phyloP scores from a whole-genome alignment of 495 filamentous ascomycete species.

The Aspergillus haitiensis region DNA sequence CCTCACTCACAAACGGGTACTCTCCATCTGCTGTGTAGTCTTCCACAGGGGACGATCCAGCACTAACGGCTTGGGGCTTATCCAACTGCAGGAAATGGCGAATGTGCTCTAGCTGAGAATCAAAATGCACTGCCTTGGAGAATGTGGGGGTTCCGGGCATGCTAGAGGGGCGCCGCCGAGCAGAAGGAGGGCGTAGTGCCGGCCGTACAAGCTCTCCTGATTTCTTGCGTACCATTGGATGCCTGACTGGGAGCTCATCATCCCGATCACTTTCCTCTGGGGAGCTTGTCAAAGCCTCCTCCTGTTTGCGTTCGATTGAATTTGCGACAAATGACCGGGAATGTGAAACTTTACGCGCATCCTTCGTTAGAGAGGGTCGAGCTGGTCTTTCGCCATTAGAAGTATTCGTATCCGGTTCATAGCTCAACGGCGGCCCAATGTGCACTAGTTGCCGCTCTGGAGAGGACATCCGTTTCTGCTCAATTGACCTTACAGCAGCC shows the following conservation, averaged over 20 bases:
- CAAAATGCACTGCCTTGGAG: conserved; percentile 93
- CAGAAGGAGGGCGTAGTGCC: conserved; percentile 73
- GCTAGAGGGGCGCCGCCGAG: conserved; percentile 78
- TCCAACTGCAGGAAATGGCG: conserved; percentile 93
- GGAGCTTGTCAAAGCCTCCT: conserved; percentile 58
- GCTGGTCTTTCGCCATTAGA: conserved; percentile 16
- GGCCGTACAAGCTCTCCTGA: conserved; percentile 95
- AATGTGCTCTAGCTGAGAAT: conserved; percentile 90
- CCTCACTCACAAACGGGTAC: conserved; percentile 75
- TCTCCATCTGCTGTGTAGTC: conserved; percentile 77
- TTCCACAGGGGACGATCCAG: conserved; percentile 90
- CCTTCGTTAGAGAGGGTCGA: conserved; percentile 48
- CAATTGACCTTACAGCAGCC: conserved; percentile 77
- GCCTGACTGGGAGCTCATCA: conserved; percentile 57
- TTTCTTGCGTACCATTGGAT: conserved; percentile 94
- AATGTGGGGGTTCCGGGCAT: conserved; percentile 98
- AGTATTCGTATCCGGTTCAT: conserved; percentile 10
- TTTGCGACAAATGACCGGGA: conserved; percentile 82
- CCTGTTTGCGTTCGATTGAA: conserved; percentile 53
- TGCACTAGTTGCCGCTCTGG: conserved; percentile 49
- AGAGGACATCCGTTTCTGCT: conserved; percentile 64
- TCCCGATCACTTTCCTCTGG: conserved; percentile 69
- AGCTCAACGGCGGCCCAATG: conserved; percentile 33
- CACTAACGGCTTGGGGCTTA: conserved; percentile 89
- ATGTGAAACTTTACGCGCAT: conserved; percentile 71